These are phyloP conservation scores for Akanthomyces dipterigenus DNA, from an alignment of 2,329 filamentous ascomycete species.

Conservation along the genomic window DNA sequence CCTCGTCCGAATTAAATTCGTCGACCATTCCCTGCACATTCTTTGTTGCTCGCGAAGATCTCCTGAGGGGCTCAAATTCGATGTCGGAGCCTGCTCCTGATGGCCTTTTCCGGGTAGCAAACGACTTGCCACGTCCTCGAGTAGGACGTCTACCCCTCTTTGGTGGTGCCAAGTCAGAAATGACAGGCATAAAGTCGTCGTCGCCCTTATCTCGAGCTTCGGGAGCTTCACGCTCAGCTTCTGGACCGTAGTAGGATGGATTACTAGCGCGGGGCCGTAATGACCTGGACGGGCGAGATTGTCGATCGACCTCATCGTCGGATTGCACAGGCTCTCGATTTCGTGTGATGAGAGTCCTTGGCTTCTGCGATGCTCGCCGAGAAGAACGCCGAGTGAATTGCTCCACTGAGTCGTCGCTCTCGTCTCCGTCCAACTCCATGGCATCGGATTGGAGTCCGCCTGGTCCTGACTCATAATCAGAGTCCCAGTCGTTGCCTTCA, in stretches of 20 bases:
- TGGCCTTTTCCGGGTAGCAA: not conserved
- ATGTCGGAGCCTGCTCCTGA: slow-evolving; percentile 19
- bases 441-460: slow-evolving; percentile 16
- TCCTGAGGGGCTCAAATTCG: slow-evolving; percentile 45
- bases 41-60: slow-evolving; percentile 41
- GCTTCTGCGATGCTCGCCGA: slow-evolving; percentile 11
- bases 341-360: not conserved
- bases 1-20: slow-evolving; percentile 49
- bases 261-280: slow-evolving; percentile 21
- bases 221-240: not conserved
- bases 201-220: slow-evolving; percentile 17
- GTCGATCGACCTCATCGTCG: not conserved
- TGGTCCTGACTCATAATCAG: slow-evolving; percentile 18
- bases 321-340: not conserved
- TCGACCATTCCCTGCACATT: slow-evolving; percentile 43
- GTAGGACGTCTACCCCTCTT: slow-evolving; percentile 20
- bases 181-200: slow-evolving; percentile 28
- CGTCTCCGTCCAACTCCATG: slow-evolving; percentile 23
- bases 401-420: slow-evolving; percentile 15
- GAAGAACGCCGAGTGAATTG: slow-evolving; percentile 6
- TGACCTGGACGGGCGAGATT: not conserved
- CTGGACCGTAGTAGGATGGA: slow-evolving; percentile 11
- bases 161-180: slow-evolving; percentile 28
- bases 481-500: slow-evolving; percentile 23
- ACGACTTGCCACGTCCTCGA: slow-evolving; percentile 11